A percentile compares a stretch with the other conserved stretches of the same genome.
These are phyloP conservation scores for Cercospora sp. DNA, from an alignment of 2,329 filamentous ascomycete species.

Conservation along the genomic window DNA sequence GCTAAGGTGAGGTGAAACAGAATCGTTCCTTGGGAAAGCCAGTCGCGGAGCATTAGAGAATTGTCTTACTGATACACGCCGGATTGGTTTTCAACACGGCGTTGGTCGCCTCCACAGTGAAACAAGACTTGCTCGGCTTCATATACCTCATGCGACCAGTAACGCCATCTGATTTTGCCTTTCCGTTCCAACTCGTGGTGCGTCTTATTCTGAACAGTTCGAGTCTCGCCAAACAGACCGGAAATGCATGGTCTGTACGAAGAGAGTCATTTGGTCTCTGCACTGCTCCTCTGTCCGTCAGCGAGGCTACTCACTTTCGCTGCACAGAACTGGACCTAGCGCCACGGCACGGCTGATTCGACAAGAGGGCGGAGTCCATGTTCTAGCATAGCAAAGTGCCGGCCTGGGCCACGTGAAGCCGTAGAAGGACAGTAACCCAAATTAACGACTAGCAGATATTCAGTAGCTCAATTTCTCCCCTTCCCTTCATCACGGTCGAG, in stretches of 20 bases:
- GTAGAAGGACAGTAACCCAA: background rate
- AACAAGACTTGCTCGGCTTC: background rate
- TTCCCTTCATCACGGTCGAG: background rate
- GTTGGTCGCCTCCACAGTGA: background rate
- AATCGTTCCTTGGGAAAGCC: background rate
- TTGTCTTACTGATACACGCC: background rate
- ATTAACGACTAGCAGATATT: background rate
- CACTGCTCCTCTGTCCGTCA: background rate
- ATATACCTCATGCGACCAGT: background rate
- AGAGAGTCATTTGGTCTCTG: background rate
- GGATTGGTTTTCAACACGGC: background rate
- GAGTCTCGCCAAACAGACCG: background rate
- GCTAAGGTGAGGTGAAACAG: background rate
- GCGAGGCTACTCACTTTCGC: background rate
- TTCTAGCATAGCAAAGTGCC: background rate
- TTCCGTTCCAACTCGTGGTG: background rate
- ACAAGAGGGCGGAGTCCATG: background rate
- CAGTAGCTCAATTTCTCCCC: background rate
- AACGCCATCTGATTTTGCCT: background rate
- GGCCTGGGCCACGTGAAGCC: background rate
- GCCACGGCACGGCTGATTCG: background rate
- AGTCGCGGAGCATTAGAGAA: background rate
- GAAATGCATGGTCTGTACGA: background rate
- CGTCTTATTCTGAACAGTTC: background rate
- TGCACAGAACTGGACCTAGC: background rate